phyloP scores from a whole-genome alignment of 495 filamentous ascomycete species.

The Penicillium verhagenii region DNA sequence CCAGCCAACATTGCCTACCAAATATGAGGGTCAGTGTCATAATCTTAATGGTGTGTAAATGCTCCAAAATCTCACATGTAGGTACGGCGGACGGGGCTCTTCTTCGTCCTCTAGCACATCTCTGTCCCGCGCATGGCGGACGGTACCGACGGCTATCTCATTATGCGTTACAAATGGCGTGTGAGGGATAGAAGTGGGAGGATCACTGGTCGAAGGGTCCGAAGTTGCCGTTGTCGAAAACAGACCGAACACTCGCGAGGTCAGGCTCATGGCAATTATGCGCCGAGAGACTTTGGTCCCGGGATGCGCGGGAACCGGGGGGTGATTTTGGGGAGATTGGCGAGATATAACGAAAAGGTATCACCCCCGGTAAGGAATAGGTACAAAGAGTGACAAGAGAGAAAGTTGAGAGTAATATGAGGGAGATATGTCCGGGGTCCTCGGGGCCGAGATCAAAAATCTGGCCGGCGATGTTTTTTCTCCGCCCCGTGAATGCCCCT shows the following conservation, averaged over 20 bases:
- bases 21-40: background rate
- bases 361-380: constrained; percentile 14
- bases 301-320: constrained; percentile 33
- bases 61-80: constrained; percentile 53
- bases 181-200: background rate
- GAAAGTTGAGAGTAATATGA: constrained; percentile 17
- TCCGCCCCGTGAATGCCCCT: constrained; percentile 25
- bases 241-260: constrained; percentile 44
- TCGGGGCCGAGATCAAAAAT: constrained; percentile 32
- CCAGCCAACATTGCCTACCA: constrained; percentile 92
- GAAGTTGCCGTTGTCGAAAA: constrained; percentile 40
- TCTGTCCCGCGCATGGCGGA: constrained; percentile 16
- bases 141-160: constrained; percentile 3
- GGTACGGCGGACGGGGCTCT: constrained; percentile 59
- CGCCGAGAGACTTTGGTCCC: constrained; percentile 28
- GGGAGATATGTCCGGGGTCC: constrained; percentile 4
- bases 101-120: constrained; percentile 35
- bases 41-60: background rate
- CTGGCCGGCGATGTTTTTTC: constrained; percentile 40
- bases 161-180: background rate
- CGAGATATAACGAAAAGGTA: constrained; percentile 14
- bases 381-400: constrained; percentile 20
- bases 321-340: constrained; percentile 13
- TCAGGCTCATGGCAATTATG: constrained; percentile 47
- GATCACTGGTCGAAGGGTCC: constrained; percentile 14